Evolutionary conservation across 139 green algal genomes (phyloP).

Genomic region (Yamagishiella unicocca): DNA sequence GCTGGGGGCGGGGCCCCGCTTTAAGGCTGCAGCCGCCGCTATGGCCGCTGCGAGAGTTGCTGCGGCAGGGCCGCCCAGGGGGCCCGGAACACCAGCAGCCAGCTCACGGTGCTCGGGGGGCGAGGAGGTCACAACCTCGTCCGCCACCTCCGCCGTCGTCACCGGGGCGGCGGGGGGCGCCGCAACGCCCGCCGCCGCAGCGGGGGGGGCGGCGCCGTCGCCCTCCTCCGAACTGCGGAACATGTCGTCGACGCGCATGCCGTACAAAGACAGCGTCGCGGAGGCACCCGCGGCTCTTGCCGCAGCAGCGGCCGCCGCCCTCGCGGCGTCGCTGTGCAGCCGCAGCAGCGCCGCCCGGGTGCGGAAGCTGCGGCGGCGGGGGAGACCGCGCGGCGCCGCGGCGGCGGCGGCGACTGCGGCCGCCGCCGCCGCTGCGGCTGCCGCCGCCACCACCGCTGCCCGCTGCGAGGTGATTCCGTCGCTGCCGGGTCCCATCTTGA

Average conservation of each 20-base stretch:
- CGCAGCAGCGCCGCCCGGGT: not conserved
- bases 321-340: not conserved
- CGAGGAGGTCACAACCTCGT: too few species aligned
- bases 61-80: too few species aligned
- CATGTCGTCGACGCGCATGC: slow-evolving; percentile 2
- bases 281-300: not conserved
- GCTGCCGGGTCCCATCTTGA: not conserved
- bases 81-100: not conserved
- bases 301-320: not conserved
- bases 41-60: not conserved
- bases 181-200: too few species aligned
- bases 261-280: not conserved
- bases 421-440: not conserved
- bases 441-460: not conserved
- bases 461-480: not conserved
- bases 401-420: not conserved
- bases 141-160: too few species aligned
- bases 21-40: too few species aligned
- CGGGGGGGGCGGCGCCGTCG: not conserved
- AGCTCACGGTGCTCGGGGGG: not conserved
- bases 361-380: not conserved
- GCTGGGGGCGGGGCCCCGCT: too few species aligned
- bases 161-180: too few species aligned
- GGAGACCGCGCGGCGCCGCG: not conserved
- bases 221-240: not conserved